Conservation (phyloP, 1,139 yeast species). For the Cylindricascospora bacillispora region DNA sequence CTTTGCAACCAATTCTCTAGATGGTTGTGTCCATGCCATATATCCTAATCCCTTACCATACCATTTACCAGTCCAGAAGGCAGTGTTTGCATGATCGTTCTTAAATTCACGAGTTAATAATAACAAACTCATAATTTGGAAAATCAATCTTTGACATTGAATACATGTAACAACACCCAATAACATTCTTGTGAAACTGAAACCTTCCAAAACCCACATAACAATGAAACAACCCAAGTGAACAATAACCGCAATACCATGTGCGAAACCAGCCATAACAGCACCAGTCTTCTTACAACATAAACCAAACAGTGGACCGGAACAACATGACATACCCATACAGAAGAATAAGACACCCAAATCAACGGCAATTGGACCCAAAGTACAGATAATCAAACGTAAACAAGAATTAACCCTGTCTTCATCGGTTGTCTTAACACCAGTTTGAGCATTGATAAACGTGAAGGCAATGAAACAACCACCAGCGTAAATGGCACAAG, state of each 20-base stretch:
- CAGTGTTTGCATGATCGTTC: slow-evolving; percentile 92
- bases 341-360: slow-evolving; percentile 72
- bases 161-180: slow-evolving; percentile 77
- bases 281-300: slow-evolving; percentile 98
- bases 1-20: slow-evolving; percentile 93
- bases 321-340: slow-evolving; percentile 82
- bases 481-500: slow-evolving; percentile 78
- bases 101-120: slow-evolving; percentile 92
- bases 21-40: slow-evolving; percentile 93
- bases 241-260: slow-evolving; percentile 81
- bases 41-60: slow-evolving; percentile 89
- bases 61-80: slow-evolving; percentile 99
- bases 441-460: slow-evolving; percentile 93
- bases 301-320: slow-evolving; percentile 87
- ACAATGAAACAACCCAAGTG: slow-evolving; percentile 81
- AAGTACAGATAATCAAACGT: slow-evolving; percentile 77
- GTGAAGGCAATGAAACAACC: slow-evolving; percentile 86
- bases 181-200: slow-evolving; percentile 77
- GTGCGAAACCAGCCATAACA: slow-evolving; percentile 93
- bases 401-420: slow-evolving; percentile 63
- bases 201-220: slow-evolving; percentile 96
- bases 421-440: slow-evolving; percentile 45
- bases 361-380: slow-evolving; percentile 85
- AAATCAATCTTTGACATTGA: slow-evolving; percentile 76
- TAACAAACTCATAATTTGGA: slow-evolving; percentile 70